phyloP scores from a whole-genome alignment of 768 basidiomycete species.

The Galerina marginata region DNA sequence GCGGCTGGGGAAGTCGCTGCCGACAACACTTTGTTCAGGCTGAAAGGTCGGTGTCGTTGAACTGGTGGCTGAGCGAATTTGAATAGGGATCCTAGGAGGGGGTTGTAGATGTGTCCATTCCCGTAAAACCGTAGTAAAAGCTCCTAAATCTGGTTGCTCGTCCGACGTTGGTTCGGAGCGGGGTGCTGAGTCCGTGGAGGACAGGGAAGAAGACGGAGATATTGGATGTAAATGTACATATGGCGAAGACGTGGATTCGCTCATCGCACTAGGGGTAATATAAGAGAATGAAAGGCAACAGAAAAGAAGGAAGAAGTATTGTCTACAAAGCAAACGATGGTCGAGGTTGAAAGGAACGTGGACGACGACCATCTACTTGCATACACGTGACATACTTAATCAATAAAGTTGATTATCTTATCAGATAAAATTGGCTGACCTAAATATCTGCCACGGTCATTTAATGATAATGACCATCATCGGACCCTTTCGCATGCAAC shows the following conservation, averaged over 20 bases:
- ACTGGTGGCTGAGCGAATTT: conserved; percentile 28
- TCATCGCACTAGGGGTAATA: conserved; percentile 18
- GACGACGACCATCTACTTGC: not conserved
- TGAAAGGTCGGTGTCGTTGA: conserved; percentile 32
- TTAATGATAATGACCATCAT: too few relatives aligned
- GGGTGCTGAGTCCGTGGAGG: conserved; percentile 28
- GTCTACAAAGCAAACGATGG: not conserved
- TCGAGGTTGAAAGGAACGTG: conserved; percentile 3
- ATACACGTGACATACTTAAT: too few relatives aligned
- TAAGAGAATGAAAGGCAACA: conserved; percentile 13
- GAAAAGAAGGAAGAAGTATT: conserved; percentile 9
- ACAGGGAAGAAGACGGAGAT: conserved; percentile 31
- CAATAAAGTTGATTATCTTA: too few relatives aligned
- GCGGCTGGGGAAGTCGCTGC: conserved; percentile 19
- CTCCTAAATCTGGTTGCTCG: conserved; percentile 75
- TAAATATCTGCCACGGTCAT: too few relatives aligned
- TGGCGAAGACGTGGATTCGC: conserved; percentile 30
- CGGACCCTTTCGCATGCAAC: too few relatives aligned
- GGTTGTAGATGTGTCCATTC: conserved; percentile 64
- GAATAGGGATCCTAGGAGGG: conserved; percentile 41
- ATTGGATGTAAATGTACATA: conserved; percentile 29
- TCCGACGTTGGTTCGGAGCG: conserved; percentile 60
- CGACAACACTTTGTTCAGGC: conserved; percentile 25
- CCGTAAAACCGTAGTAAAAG: conserved; percentile 73
- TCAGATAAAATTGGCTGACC: too few relatives aligned